A percentile compares a stretch with the other conserved stretches of the same genome.
These are phyloP conservation scores for Rhynchosporium graminicola DNA, from an alignment of 2,329 filamentous ascomycete genomes.

Conservation along the genomic window DNA sequence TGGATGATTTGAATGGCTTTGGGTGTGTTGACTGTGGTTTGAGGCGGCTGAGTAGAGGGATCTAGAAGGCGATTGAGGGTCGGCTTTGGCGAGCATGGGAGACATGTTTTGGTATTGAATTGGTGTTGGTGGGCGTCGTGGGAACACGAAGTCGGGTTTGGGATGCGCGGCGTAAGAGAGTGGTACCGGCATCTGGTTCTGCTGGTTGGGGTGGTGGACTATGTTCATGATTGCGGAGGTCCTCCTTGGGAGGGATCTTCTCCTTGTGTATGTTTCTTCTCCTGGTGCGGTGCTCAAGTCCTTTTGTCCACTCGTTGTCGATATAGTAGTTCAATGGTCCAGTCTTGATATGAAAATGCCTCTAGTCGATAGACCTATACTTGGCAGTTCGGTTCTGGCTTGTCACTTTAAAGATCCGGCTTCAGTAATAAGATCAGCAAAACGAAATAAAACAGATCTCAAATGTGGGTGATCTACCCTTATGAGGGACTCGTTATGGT, in stretches of 20 bases:
- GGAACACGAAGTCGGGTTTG: constrained; percentile 12
- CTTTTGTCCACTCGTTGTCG: too few species aligned
- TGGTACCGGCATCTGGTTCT: constrained; percentile 11
- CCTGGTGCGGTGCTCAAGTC: too few species aligned
- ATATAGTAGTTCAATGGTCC: too few species aligned
- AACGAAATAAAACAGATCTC: not conserved
- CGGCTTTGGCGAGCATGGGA: not conserved
- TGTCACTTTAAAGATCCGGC: too few species aligned
- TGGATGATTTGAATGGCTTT: not conserved
- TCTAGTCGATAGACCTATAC: too few species aligned
- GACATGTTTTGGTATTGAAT: constrained; percentile 2
- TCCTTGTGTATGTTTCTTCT: too few species aligned
- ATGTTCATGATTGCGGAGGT: not conserved
- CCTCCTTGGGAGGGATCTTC: not conserved
- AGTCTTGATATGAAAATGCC: too few species aligned
- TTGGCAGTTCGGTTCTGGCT: too few species aligned
- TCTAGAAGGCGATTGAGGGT: not conserved
- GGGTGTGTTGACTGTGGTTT: too few species aligned
- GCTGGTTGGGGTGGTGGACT: not conserved
- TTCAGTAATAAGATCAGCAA: not conserved
- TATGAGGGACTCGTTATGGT: constrained; percentile 1
- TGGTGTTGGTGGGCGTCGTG: constrained; percentile 2
- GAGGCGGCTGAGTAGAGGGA: too few species aligned
- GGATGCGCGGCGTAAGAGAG: constrained; percentile 3
- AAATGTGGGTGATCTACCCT: constrained; percentile 8